phyloP scores from a whole-genome alignment of 345 rosid genomes.

The Sisymbrium altissimum region DNA sequence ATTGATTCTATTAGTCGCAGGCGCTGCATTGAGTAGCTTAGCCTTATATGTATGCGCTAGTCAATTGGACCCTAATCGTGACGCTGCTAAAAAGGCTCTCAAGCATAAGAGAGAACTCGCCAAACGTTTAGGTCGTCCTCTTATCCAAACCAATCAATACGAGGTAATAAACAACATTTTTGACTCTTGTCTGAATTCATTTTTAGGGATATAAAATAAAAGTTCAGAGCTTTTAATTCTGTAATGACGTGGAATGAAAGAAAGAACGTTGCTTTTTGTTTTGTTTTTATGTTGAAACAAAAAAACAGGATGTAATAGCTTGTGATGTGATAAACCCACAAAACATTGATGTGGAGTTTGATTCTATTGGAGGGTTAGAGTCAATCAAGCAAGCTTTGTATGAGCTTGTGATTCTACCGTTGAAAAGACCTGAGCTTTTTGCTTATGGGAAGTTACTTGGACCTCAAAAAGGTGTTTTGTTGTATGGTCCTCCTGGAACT shows the following conservation, averaged over 20 bases:
- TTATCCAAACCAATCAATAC: slow-evolving; percentile 76
- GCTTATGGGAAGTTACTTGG: slow-evolving; percentile 84
- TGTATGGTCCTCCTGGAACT: slow-evolving; percentile 97
- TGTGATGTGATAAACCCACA: slow-evolving; percentile 95
- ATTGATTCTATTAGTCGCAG: slow-evolving; percentile 80
- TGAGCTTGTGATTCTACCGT: slow-evolving; percentile 88
- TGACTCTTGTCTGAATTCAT: too few relatives aligned
- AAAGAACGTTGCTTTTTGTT: neutral
- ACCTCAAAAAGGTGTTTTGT: slow-evolving; percentile 87
- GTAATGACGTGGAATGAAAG: too few relatives aligned
- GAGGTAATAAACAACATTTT: slow-evolving; percentile 46
- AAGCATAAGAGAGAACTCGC: slow-evolving; percentile 83
- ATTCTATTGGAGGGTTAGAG: slow-evolving; percentile 86
- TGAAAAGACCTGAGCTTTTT: slow-evolving; percentile 82
- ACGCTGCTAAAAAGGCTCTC: slow-evolving; percentile 78
- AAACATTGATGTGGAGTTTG: slow-evolving; percentile 82
- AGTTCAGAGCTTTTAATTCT: too few relatives aligned
- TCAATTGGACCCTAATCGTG: slow-evolving; percentile 86
- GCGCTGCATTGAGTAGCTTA: slow-evolving; percentile 83
- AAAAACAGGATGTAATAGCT: slow-evolving; percentile 81
- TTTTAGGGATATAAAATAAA: too few relatives aligned
- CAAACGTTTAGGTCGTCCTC: slow-evolving; percentile 86
- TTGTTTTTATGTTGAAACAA: neutral
- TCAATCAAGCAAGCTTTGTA: slow-evolving; percentile 68
- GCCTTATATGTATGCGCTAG: slow-evolving; percentile 75